Percentiles rank a stretch among this genome's conserved stretches.
Evolutionary conservation across 83 land plant species (phyloP).

Genomic region (Diphasiastrum complanatum): DNA sequence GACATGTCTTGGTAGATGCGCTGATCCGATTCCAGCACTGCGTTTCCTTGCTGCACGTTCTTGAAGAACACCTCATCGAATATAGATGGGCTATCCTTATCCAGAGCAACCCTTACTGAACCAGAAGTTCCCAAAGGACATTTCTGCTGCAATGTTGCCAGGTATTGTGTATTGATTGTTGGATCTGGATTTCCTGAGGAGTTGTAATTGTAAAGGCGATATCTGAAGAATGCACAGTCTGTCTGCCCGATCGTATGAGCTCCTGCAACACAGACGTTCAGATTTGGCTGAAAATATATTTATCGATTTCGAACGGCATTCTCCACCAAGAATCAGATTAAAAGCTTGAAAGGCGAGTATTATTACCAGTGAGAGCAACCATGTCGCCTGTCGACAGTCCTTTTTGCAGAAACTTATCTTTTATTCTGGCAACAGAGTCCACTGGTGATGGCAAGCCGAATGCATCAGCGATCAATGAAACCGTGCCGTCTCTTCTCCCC

Average conservation of each 20-base stretch:
- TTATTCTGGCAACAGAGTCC: background rate
- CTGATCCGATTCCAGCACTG: constrained; percentile 9
- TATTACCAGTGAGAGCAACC: background rate
- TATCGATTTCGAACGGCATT: too few species aligned
- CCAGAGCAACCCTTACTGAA: constrained; percentile 3
- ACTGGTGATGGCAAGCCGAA: background rate
- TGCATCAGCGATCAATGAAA: background rate
- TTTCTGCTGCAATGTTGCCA: constrained; percentile 1
- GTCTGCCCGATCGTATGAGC: background rate
- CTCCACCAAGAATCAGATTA: too few species aligned
- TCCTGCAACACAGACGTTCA: too few species aligned
- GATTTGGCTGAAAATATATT: too few species aligned
- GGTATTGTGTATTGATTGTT: background rate
- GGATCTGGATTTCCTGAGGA: constrained; percentile 11
- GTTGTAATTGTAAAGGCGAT: background rate
- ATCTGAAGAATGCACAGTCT: background rate
- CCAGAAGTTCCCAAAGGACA: constrained; percentile 3
- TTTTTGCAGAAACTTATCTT: background rate
- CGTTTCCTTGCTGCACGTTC: background rate
- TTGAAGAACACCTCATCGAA: constrained; percentile 10
- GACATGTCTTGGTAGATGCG: background rate
- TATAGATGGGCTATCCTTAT: background rate
- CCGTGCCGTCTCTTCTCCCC: background rate
- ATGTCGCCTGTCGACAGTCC: background rate
- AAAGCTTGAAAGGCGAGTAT: too few species aligned